These are phyloP conservation scores for Linderniella brevidens DNA, from an alignment of 257 asterid species.

Conservation along the genomic window DNA sequence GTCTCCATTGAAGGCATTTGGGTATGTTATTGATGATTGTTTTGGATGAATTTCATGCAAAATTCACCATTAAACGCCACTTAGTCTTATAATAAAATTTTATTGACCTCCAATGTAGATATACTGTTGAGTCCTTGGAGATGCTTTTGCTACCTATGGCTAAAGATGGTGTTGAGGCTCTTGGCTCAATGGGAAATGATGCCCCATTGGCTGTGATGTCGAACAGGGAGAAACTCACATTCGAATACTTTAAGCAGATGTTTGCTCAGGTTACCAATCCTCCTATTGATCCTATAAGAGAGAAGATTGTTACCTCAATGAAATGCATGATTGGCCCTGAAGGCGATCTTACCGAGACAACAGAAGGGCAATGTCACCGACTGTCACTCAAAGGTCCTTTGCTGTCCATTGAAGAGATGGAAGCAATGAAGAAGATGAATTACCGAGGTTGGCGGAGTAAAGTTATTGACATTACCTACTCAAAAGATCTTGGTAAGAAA, in stretches of 20 bases:
- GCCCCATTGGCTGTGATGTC: slow-evolving; percentile 99
- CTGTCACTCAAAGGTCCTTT: slow-evolving; percentile 88
- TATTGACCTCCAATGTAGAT: slow-evolving; percentile 30
- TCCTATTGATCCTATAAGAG: slow-evolving; percentile 95
- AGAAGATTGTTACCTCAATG: slow-evolving; percentile 96
- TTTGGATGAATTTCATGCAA: too few species aligned
- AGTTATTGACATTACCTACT: slow-evolving; percentile 78
- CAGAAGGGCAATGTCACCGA: slow-evolving; percentile 95
- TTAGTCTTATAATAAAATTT: slow-evolving; percentile 8
- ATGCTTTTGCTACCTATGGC: slow-evolving; percentile 98
- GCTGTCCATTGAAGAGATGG: slow-evolving; percentile 73
- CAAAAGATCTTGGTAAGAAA: slow-evolving; percentile 50
- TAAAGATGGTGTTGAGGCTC: slow-evolving; percentile 90
- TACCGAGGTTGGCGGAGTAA: slow-evolving; percentile 96
- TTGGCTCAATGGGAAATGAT: slow-evolving; percentile 99
- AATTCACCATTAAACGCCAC: background rate
- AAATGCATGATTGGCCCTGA: slow-evolving; percentile 99
- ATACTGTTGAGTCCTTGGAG: slow-evolving; percentile 82
- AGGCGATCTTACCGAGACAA: slow-evolving; percentile 96
- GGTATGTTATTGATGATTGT: slow-evolving; percentile 28
- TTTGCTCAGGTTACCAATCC: slow-evolving; percentile 99
- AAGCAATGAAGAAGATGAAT: slow-evolving; percentile 79
- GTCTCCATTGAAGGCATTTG: slow-evolving; percentile 88
- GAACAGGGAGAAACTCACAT: slow-evolving; percentile 78
- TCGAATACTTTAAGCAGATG: slow-evolving; percentile 96